phyloP scores from a whole-genome alignment of 192 early-diverging fungal genomes.

The Entomortierella parvispora region DNA sequence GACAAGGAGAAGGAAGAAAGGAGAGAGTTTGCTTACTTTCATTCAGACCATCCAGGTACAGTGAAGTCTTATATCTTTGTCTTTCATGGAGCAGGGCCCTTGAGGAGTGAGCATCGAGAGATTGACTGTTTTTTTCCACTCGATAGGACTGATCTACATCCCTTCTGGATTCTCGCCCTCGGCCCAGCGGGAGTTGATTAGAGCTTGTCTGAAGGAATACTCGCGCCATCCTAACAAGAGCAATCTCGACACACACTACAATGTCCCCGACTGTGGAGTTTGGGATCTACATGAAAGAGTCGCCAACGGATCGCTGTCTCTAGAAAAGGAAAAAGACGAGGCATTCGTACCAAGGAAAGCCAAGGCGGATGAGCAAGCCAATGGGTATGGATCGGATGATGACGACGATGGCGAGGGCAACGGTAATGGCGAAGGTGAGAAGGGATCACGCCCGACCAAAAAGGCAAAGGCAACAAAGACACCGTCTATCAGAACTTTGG shows the following conservation, averaged over 20 bases:
- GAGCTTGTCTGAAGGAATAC: slow-evolving; percentile 80
- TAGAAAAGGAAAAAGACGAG: slow-evolving; percentile 13
- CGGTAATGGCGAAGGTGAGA: slow-evolving; percentile 16
- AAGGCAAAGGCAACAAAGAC: slow-evolving; percentile 14
- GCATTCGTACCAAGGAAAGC: slow-evolving; percentile 49
- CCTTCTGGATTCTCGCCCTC: slow-evolving; percentile 77
- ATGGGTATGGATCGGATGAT: slow-evolving; percentile 40
- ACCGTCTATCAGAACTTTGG: slow-evolving; percentile 29
- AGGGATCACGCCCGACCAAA: slow-evolving; percentile 21
- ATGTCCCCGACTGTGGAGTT: slow-evolving; percentile 66
- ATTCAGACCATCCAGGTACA: slow-evolving; percentile 52
- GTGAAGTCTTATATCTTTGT: background rate
- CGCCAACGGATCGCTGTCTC: slow-evolving; percentile 14
- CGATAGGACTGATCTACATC: slow-evolving; percentile 81
- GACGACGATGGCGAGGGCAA: slow-evolving; percentile 36
- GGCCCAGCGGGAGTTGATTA: slow-evolving; percentile 76
- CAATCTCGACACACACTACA: slow-evolving; percentile 92
- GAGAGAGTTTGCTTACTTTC: slow-evolving; percentile 36
- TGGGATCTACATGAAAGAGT: slow-evolving; percentile 66
- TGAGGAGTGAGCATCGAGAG: too few species aligned
- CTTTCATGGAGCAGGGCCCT: background rate
- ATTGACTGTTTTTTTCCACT: slow-evolving; percentile 21
- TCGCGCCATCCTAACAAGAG: slow-evolving; percentile 81
- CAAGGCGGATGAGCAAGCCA: slow-evolving; percentile 6
- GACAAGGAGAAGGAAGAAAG: too few species aligned